Base-by-base conservation (phyloP, 768 basidiomycete genomes). In the Leccinum rimulosum region DNA sequence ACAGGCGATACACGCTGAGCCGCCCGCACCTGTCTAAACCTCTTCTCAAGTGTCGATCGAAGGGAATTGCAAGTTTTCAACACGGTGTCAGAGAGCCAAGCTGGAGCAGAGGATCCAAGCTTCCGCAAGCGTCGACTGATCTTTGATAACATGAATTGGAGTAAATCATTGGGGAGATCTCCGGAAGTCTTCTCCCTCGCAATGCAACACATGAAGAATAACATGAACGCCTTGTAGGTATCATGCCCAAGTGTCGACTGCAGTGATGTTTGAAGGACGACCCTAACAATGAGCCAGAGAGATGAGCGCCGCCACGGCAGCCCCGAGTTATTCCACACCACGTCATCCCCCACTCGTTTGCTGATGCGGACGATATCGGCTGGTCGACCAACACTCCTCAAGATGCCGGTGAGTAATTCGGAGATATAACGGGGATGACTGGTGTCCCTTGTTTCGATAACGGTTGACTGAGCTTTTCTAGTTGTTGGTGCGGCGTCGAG, bases 201-300 rank as follows among this genome's bases (percentile, higher is more conserved):
- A 3, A 72, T 56, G 25, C 61, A 40, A 6, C 74, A 62, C 36
- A 78, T 64, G 52, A 82, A 68, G 51, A 74, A 82, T 2, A 78
- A 45, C 64, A 83, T 77, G 66, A 84, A 84, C 2, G 36, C 10
- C 55, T 85, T 84, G 69, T 85, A 85, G 0, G 67, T 63, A 12
- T 43, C 47, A 14, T 48, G 5, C 2, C 63, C 66, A 3, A 54
- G 48, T 40, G 55, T n/a, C 22, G 54, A 55, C 14, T 35, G 58
- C 7, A 76, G 43, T 0, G 76, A 58, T 1, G 73, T 74, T 48
- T 78, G 76, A 15, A 78, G 35, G 1, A 59, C 58, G 2, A 77
- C 69, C 35, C 72, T 68, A 19, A 76, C 58, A n/a, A 74, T 50
- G 10, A 77, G 66, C 77, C 76, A 78, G 11, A 76, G 60, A 9